phyloP scores from a whole-genome alignment of 2,329 filamentous ascomycete genomes.

The Parascedosporium putredinis region DNA sequence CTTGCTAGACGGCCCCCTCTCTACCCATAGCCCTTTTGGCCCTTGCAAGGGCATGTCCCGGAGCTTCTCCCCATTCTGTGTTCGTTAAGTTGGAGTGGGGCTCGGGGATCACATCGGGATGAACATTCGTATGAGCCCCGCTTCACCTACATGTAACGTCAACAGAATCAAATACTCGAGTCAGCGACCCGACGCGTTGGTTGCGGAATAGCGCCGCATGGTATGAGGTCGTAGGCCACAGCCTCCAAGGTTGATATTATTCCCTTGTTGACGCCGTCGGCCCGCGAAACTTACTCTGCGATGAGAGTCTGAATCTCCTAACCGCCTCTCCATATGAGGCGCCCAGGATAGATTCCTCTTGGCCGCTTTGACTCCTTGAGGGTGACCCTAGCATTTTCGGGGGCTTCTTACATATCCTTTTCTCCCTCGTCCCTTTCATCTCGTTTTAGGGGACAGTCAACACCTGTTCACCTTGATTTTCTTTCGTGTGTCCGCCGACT shows the following conservation, averaged over 20 bases:
- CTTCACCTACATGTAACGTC: too few relatives aligned
- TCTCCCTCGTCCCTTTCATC: slow-evolving; percentile 2
- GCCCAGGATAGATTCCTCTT: background rate
- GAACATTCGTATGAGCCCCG: too few relatives aligned
- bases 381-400: background rate
- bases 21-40: too few relatives aligned
- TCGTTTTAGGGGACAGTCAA: too few relatives aligned
- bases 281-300: background rate
- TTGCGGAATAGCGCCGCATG: slow-evolving; percentile 2
- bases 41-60: too few relatives aligned
- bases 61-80: too few relatives aligned
- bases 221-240: background rate
- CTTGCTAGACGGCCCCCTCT: too few relatives aligned
- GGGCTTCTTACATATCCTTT: background rate
- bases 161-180: background rate
- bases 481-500: too few relatives aligned
- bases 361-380: background rate
- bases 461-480: slow-evolving; percentile 5
- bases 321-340: background rate
- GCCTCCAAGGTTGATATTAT: background rate
- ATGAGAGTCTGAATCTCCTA: background rate
- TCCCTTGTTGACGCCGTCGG: background rate
- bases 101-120: too few relatives aligned
- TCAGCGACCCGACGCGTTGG: background rate
- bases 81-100: too few relatives aligned